Evolutionary conservation across 2,329 filamentous ascomycete species (phyloP).

Genomic region (Xylariaceae sp.): DNA sequence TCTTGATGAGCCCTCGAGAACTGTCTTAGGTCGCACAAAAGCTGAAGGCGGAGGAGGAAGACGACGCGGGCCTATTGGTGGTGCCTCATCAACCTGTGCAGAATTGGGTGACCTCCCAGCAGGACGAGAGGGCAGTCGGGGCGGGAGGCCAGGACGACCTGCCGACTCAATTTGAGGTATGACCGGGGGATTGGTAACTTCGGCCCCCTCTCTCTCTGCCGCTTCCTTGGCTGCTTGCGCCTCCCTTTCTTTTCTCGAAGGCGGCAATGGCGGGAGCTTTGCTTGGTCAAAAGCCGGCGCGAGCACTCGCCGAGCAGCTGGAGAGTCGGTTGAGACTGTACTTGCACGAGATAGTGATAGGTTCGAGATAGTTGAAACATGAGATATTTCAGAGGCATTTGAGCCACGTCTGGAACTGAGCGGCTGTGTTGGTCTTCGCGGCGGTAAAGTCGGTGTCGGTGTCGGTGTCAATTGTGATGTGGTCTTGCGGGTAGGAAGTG

Average conservation of each 20-base stretch:
- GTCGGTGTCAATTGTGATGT: conserved; percentile 29
- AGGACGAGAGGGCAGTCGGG: conserved; percentile 58
- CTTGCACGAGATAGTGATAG: conserved; percentile 60
- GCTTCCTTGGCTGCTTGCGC: conserved; percentile 47
- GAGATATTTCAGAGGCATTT: conserved; percentile 62
- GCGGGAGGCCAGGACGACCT: conserved; percentile 52
- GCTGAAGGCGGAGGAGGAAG: conserved; percentile 47
- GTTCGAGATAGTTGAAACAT: conserved; percentile 59
- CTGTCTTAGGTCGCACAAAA: conserved; percentile 40
- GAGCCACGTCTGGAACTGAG: conserved; percentile 58
- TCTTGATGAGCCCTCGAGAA: conserved; percentile 32
- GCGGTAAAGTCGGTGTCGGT: conserved; percentile 55
- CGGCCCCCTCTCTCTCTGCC: conserved; percentile 39
- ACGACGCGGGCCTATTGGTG: conserved; percentile 43
- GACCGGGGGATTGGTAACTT: conserved; percentile 40
- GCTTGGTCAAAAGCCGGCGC: conserved; percentile 62
- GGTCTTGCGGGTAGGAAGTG: conserved; percentile 45
- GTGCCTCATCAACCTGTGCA: conserved; percentile 32
- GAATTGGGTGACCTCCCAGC: conserved; percentile 42
- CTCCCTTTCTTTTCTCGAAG: conserved; percentile 60
- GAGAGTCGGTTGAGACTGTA: conserved; percentile 50
- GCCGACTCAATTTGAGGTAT: conserved; percentile 43
- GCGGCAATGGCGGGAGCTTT: conserved; percentile 64
- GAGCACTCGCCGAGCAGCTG: conserved; percentile 52
- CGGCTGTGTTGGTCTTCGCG: conserved; percentile 53